phyloP scores from a whole-genome alignment of 2,329 filamentous ascomycete species.

The Geosmithia flava region DNA sequence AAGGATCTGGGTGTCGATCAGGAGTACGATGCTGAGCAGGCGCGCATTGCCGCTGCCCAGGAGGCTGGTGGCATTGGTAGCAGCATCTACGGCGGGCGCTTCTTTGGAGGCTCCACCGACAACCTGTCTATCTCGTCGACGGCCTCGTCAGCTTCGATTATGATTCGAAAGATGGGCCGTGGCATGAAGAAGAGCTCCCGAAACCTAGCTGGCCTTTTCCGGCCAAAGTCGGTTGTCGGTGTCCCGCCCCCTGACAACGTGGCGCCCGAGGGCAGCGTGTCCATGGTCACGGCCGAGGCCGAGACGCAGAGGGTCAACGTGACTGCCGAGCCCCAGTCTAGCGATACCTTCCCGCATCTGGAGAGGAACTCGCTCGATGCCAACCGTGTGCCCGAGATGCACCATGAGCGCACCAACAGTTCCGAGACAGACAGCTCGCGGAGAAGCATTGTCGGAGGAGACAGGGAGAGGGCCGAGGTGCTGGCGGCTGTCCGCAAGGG shows the following conservation, averaged over 20 bases:
- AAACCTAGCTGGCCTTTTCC: slow-evolving; percentile 86
- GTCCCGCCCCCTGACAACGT: slow-evolving; percentile 58
- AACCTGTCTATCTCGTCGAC: slow-evolving; percentile 88
- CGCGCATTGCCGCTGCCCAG: slow-evolving; percentile 80
- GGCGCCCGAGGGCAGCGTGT: slow-evolving; percentile 61
- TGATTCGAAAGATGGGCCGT: slow-evolving; percentile 97
- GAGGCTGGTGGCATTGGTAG: slow-evolving; percentile 86
- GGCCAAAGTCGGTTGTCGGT: slow-evolving; percentile 83
- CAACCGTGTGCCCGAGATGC: slow-evolving; percentile 29
- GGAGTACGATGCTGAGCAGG: slow-evolving; percentile 76
- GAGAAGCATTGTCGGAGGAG: slow-evolving; percentile 84
- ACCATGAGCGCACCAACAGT: slow-evolving; percentile 39
- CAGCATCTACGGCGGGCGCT: slow-evolving; percentile 81
- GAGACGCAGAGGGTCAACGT: slow-evolving; percentile 77
- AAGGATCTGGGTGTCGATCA: slow-evolving; percentile 52
- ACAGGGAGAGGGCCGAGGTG: slow-evolving; percentile 82
- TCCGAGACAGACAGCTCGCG: slow-evolving; percentile 53
- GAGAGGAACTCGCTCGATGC: slow-evolving; percentile 74
- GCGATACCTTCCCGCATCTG: slow-evolving; percentile 65
- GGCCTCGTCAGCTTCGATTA: slow-evolving; percentile 78
- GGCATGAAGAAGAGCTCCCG: slow-evolving; percentile 93
- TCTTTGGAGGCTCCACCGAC: slow-evolving; percentile 86
- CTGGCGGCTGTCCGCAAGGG: slow-evolving; percentile 89
- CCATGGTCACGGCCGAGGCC: slow-evolving; percentile 91
- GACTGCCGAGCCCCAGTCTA: slow-evolving; percentile 54